Conservation (phyloP, 306 rosid genomes). For the Quercus rubra region DNA sequence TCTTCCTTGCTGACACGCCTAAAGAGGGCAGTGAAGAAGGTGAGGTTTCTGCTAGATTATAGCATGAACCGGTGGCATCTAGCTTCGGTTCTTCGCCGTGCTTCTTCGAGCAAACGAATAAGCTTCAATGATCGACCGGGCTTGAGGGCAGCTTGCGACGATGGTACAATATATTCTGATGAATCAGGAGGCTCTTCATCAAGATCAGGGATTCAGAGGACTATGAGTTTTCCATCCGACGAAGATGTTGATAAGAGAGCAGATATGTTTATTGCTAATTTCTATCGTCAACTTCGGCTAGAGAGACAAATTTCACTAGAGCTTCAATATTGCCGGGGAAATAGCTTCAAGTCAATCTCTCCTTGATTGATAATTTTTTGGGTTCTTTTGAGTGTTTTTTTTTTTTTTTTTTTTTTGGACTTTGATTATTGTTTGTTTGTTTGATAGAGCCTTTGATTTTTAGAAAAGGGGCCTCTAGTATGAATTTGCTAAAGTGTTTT, state of each 20-base stretch:
- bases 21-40: constrained; percentile 53
- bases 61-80: constrained; percentile 48
- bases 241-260: constrained; percentile 74
- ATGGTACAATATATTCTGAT: constrained; percentile 23
- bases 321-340: constrained; percentile 45
- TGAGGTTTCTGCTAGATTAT: constrained; percentile 48
- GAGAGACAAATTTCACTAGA: constrained; percentile 78
- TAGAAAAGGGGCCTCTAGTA: background rate
- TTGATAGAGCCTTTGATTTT: constrained; percentile 17
- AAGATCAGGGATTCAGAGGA: constrained; percentile 43
- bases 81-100: constrained; percentile 37
- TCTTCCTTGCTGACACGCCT: constrained; percentile 45
- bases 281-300: constrained; percentile 61
- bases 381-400: background rate
- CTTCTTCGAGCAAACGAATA: constrained; percentile 19
- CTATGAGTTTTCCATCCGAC: constrained; percentile 51
- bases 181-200: constrained; percentile 18
- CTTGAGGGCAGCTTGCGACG: constrained; percentile 12
- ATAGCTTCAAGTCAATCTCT: constrained; percentile 35
- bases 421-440: background rate
- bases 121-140: constrained; percentile 65
- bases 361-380: background rate
- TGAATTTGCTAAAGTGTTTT: background rate
- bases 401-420: background rate
- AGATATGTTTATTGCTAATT: constrained; percentile 67